These are phyloP conservation scores for Sarcomyxa edulis DNA, from an alignment of 768 basidiomycete genomes.

Conservation along the genomic window DNA sequence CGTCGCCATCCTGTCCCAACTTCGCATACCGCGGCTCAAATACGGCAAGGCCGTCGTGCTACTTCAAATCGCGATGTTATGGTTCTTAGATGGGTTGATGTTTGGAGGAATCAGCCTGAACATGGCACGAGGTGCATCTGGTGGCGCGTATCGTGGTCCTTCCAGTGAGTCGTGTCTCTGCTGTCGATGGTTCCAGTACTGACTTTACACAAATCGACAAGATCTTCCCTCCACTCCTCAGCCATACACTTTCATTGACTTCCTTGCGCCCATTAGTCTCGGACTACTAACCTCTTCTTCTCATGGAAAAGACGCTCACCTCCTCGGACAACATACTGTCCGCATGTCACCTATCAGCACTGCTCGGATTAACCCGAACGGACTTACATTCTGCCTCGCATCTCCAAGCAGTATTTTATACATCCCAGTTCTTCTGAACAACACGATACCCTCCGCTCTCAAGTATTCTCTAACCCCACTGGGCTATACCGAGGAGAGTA, in stretches of 20 bases:
- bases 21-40: conserved; percentile 71
- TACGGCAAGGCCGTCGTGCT: conserved; percentile 60
- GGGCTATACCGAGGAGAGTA: conserved; percentile 36
- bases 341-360: conserved; percentile 93
- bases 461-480: conserved; percentile 73
- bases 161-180: conserved; percentile 28
- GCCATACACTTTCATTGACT: conserved; percentile 40
- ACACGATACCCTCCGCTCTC: conserved; percentile 69
- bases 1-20: conserved; percentile 47
- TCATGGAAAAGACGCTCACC: conserved; percentile 45
- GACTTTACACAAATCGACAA: conserved; percentile 24
- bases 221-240: conserved; percentile 39
- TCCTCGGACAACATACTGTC: conserved; percentile 86
- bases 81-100: conserved; percentile 62
- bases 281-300: conserved; percentile 34
- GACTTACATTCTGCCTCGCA: conserved; percentile 69
- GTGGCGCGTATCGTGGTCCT: conserved; percentile 8
- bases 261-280: conserved; percentile 45
- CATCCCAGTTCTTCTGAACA: conserved; percentile 85
- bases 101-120: conserved; percentile 70
- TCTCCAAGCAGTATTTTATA: conserved; percentile 48
- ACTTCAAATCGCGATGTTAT: conserved; percentile 56
- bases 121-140: conserved; percentile 20
- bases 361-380: conserved; percentile 79
- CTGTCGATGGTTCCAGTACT: no score